These are phyloP conservation scores for Beauveria australis DNA, from an alignment of 2,329 filamentous ascomycete genomes.

Conservation along the genomic window DNA sequence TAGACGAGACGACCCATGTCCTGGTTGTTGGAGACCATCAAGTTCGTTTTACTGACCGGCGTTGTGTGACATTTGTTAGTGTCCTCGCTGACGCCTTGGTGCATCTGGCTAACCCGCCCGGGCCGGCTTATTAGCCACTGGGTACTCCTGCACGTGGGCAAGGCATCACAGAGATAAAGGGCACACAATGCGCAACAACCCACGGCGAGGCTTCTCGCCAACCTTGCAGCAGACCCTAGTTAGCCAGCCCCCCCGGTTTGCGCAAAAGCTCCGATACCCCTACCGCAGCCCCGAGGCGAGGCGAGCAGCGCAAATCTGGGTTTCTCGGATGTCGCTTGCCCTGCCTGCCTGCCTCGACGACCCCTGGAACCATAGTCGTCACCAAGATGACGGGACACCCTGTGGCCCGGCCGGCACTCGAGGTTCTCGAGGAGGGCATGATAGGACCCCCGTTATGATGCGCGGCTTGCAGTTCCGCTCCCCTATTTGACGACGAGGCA, in stretches of 20 bases:
- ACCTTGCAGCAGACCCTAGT: too few relatives aligned
- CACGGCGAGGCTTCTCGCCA: neutral
- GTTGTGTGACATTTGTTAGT: neutral
- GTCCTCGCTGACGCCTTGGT: neutral
- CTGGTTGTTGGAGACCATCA: neutral
- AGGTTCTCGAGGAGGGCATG: neutral
- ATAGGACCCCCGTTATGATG: neutral
- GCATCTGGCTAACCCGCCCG: neutral
- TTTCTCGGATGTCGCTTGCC: neutral
- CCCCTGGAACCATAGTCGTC: too few relatives aligned
- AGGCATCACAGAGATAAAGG: too few relatives aligned
- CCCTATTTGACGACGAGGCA: too few relatives aligned
- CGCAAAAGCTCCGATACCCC: conserved; percentile 1
- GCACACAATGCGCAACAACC: neutral
- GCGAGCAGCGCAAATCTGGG: neutral
- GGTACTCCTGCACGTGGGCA: too few relatives aligned
- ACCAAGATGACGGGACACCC: too few relatives aligned
- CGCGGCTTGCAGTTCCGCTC: neutral
- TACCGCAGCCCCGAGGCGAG: neutral
- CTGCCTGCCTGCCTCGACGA: too few relatives aligned
- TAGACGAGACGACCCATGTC: too few relatives aligned
- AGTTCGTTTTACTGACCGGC: neutral
- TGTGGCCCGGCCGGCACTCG: neutral
- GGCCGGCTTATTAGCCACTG: neutral
- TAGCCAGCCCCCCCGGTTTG: too few relatives aligned